A percentile compares a stretch with the other conserved stretches of the same genome.
phyloP scores from a whole-genome alignment of 768 basidiomycete species.

The Pleurotus ostreatus region DNA sequence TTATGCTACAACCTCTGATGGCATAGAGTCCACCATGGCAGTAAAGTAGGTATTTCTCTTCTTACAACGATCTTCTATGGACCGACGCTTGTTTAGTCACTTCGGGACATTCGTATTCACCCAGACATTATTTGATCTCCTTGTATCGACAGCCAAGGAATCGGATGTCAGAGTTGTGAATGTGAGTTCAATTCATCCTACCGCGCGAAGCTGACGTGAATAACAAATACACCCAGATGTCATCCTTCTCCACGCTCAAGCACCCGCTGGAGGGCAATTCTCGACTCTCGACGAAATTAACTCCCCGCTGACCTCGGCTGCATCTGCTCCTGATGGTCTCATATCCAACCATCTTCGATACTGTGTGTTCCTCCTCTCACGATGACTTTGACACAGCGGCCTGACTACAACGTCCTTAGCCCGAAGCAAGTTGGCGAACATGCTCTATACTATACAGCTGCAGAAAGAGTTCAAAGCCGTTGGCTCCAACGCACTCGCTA shows the following conservation, averaged over 20 bases:
- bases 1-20: constrained; percentile 11
- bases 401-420: constrained; percentile 18
- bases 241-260: constrained; percentile 12
- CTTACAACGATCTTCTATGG: no score
- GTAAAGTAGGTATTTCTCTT: constrained; percentile 7
- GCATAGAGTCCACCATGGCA: constrained; percentile 11
- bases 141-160: constrained; percentile 7
- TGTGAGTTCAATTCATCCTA: background rate
- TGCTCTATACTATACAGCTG: constrained; percentile 36
- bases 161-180: constrained; percentile 11
- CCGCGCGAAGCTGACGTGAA: background rate
- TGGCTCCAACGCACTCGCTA: constrained; percentile 11
- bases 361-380: background rate
- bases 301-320: constrained; percentile 9
- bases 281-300: constrained; percentile 18
- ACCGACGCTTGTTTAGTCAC: background rate
- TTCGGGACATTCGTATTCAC: constrained; percentile 13
- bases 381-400: background rate
- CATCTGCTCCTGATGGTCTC: constrained; percentile 4
- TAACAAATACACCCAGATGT: constrained; percentile 5
- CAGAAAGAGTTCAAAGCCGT: constrained; percentile 30
- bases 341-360: constrained; percentile 14
- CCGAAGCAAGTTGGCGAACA: constrained; percentile 34
- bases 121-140: constrained; percentile 5
- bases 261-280: constrained; percentile 14